Evolutionary conservation across 1,284 basidiomycete genomes (phyloP).

Genomic region (Fomitopsis pinicola): DNA sequence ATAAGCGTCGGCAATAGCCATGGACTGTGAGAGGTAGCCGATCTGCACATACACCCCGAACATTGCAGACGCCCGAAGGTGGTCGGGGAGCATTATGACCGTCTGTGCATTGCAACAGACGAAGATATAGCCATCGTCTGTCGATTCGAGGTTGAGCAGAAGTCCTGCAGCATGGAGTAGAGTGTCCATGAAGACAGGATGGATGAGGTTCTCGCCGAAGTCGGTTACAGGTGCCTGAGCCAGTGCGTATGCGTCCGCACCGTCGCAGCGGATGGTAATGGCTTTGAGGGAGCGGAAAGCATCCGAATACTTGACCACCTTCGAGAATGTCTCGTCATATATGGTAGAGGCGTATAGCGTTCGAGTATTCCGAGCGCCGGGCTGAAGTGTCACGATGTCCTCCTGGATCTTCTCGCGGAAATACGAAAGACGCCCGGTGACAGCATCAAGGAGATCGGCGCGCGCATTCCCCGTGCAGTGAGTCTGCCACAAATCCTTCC

Average conservation of each 20-base stretch:
- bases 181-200: constrained; percentile 62
- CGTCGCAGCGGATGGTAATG: constrained; percentile 43
- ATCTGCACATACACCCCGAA: constrained; percentile 53
- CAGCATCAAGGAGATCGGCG: constrained; percentile 32
- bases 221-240: constrained; percentile 37
- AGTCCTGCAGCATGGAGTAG: constrained; percentile 68
- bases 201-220: constrained; percentile 34
- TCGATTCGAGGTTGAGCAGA: constrained; percentile 53
- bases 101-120: constrained; percentile 56
- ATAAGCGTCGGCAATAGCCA: constrained; percentile 19
- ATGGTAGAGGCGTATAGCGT: constrained; percentile 51
- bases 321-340: constrained; percentile 65
- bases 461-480: constrained; percentile 43
- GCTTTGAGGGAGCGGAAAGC: constrained; percentile 54
- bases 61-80: constrained; percentile 35
- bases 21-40: constrained; percentile 29
- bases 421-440: constrained; percentile 12
- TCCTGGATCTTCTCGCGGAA: constrained; percentile 32
- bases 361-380: constrained; percentile 31
- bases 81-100: constrained; percentile 39
- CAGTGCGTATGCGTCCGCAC: constrained; percentile 50
- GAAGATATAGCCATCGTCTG: constrained; percentile 43
- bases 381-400: constrained; percentile 30
- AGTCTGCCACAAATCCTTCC: constrained; percentile 17
- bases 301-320: constrained; percentile 59